Base-by-base conservation (phyloP, 1,284 basidiomycete genomes). In the Ganoderma leucocontextum region DNA sequence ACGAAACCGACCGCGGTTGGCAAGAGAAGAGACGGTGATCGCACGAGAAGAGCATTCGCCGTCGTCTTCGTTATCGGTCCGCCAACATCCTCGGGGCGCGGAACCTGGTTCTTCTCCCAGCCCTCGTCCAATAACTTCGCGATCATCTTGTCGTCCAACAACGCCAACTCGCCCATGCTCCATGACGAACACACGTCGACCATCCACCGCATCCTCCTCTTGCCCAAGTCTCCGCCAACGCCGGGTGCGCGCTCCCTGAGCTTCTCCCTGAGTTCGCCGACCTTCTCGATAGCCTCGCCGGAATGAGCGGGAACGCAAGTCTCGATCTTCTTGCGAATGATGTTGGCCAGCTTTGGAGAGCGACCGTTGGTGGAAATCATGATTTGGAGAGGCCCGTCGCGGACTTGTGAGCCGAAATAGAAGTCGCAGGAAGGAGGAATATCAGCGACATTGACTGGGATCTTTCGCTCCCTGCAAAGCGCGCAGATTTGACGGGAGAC, bases 321-420 rank as follows among this genome's bases (percentile, higher is more conserved):
- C 77, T 94, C 90, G 72, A 99, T 86, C 73, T 83, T 86, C 72
- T 87, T 85, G 69, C 93, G 88, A 59, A 99, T 89, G 74, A 97
- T 85, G 69, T 92, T 93, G 7, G 97, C 96, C 72, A 99, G 86
- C 78, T 95, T 93, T 9, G 98, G 98, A 4, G 96, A 95, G 74
- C 94, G 92, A 35, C 98, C 98, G 66, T 95, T 95, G 1, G 98
- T 99, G 10, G 95, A 97, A 55, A 99, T 92, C 93, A 99, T 93
- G 74, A 98, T 91, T 82, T 98, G 96, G 47, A 99, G 82, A 0
- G 97, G 95, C 0, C 97, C 97, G 70, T 91, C 88, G 44, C 95
- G 91, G 68, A 99, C 91, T 78, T 97, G 93, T 0, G 95, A 94
- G 58, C 98, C 98, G 82, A 99, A 99, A 84, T 98, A 99, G 79